Base-by-base conservation (phyloP, 306 rosid species). In the Mimosa bimucronata region DNA sequence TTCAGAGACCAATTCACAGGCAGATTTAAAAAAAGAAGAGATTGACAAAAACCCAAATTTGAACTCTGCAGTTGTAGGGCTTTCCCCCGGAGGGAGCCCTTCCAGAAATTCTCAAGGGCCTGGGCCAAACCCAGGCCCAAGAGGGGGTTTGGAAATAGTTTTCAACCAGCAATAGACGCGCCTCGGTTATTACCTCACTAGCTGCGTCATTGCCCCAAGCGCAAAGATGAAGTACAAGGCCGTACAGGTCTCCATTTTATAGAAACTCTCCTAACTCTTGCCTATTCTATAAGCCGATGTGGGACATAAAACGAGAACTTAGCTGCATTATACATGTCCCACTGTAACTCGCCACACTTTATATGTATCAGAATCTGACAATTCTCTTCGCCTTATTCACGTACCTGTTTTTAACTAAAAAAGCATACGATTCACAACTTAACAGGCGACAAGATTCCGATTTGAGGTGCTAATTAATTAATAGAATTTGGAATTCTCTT, bases 151-250 rank as follows among this genome's bases (percentile, higher is more conserved):
- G 26, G 60, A 52, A 52, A 19, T 52, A 52, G 60, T 52, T 52
- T 52, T 52, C 60, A 52, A 52, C 75, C 75, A 71, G 75, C 75
- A 71, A 71, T 71, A 26, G 75, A 71, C 75, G 60, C 75, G 75
- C 75, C 75, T 71, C 75, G 60, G 75, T 45, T 45, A 26, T 38
- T 6, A 44, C 58, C 74, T 70, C 74, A 44, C 74, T 70, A 52
- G 58, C 74, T 70, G 74, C 40, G 75, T 71, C 60, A 71, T 45
- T 71, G 75, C 75, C 75, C 75, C 60, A 71, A 71, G 75, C 41
- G 76, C 76, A 71, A 71, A 71, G 76, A 46, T 71, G 15, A 37
- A 1, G 0, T 1, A 0, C 4, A 5, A 3, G 2, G 12, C 0
- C 0, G 1, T 3, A 3, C 28, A 19, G 13, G 29, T 9, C 46